phyloP scores from a whole-genome alignment of 148 eudicot genomes.

The Gaultheria prostrata region DNA sequence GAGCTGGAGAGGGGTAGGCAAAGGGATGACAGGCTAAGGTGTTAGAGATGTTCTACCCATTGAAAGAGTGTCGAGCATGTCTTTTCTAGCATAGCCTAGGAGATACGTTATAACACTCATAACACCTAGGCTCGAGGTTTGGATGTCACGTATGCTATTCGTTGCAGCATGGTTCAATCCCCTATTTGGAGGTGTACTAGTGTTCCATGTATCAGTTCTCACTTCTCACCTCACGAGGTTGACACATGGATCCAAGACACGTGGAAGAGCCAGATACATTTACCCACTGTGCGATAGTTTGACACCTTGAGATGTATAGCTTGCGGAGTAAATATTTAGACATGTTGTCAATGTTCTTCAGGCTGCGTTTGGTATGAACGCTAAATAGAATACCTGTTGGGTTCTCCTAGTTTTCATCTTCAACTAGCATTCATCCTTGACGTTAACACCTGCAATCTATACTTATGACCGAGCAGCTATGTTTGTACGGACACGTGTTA shows the following conservation, averaged over 20 bases:
- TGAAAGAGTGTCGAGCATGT: neutral
- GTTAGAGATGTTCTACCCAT: neutral
- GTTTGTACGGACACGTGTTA: neutral
- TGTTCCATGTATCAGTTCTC: neutral
- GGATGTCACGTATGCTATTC: neutral
- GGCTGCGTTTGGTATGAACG: neutral
- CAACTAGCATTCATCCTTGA: neutral
- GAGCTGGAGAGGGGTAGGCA: neutral
- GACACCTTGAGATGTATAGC: neutral
- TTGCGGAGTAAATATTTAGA: neutral
- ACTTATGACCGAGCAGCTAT: neutral
- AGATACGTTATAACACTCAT: neutral
- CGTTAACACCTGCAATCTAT: neutral
- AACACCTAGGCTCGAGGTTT: neutral
- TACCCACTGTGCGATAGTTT: neutral
- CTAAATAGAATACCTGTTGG: neutral
- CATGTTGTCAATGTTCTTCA: neutral
- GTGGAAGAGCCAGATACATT: neutral
- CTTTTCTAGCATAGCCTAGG: neutral
- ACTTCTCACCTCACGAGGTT: neutral
- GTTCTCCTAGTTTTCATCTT: neutral
- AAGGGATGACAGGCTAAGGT: neutral
- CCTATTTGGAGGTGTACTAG: neutral
- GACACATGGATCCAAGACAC: neutral
- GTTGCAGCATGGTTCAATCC: neutral